phyloP scores from a whole-genome alignment of 2,329 filamentous ascomycete species.

The Calonectria honghensis region DNA sequence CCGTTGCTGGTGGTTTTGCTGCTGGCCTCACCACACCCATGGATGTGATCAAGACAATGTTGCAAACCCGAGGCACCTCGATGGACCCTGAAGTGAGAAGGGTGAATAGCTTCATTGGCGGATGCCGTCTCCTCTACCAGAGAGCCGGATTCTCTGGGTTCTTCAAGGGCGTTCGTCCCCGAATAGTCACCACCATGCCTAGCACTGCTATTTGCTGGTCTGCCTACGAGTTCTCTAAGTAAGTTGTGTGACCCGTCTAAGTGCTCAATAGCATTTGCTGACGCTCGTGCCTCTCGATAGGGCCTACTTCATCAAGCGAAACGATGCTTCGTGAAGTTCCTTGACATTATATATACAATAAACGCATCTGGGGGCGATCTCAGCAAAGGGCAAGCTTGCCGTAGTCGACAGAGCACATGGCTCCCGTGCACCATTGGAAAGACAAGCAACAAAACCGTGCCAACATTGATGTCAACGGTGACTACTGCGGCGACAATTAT shows the following conservation, averaged over 20 bases:
- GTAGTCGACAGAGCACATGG: conserved; percentile 38
- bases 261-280: conserved; percentile 13
- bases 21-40: conserved; percentile 96
- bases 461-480: conserved; percentile 25
- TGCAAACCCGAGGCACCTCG: conserved; percentile 93
- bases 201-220: conserved; percentile 99
- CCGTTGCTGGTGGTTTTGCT: conserved; percentile 93
- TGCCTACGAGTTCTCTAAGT: conserved; percentile 82
- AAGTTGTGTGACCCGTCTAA: conserved; percentile 56
- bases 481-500: conserved; percentile 24
- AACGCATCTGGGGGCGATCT: conserved; percentile 33
- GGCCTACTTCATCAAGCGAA: conserved; percentile 77
- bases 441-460: conserved; percentile 36
- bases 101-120: conserved; percentile 88
- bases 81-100: conserved; percentile 86
- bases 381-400: conserved; percentile 31
- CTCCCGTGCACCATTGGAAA: conserved; percentile 35
- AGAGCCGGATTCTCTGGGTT: conserved; percentile 92
- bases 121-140: conserved; percentile 86
- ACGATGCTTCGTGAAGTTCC: conserved; percentile 62
- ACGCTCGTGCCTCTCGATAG: conserved; percentile 57
- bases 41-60: conserved; percentile 98
- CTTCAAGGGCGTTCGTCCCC: conserved; percentile 92
- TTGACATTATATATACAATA: conserved; percentile 26
- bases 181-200: conserved; percentile 97